Evolutionary conservation across 1,284 basidiomycete genomes (phyloP).

Genomic region (Apiotrichum sp.): DNA sequence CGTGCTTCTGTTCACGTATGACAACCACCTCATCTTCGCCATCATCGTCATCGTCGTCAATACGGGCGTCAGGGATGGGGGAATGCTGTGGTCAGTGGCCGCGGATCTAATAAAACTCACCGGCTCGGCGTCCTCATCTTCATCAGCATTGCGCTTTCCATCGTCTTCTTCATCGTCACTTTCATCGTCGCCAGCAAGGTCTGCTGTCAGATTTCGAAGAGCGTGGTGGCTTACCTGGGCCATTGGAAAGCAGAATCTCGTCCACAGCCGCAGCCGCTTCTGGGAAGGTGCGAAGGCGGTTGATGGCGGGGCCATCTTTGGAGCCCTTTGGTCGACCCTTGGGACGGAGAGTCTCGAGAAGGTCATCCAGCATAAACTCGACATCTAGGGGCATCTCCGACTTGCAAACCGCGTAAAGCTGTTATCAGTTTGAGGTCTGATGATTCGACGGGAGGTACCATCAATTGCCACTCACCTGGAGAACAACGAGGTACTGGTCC

Average conservation of each 20-base stretch:
- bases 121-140: constrained; percentile 69
- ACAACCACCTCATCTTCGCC: constrained; percentile 58
- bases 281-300: constrained; percentile 64
- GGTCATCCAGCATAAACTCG: constrained; percentile 93
- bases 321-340: constrained; percentile 50
- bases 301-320: constrained; percentile 19
- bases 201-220: not conserved
- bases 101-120: not conserved
- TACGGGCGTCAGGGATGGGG: not conserved
- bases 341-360: constrained; percentile 79
- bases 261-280: constrained; percentile 84
- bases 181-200: constrained; percentile 9
- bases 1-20: constrained; percentile 47
- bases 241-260: constrained; percentile 65
- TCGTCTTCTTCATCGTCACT: constrained; percentile 16
- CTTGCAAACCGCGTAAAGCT: constrained; percentile 87
- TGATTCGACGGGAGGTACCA: no score
- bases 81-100: not conserved
- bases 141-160: constrained; percentile 58
- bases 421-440: constrained; percentile 31
- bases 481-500: constrained; percentile 85
- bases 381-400: constrained; percentile 87
- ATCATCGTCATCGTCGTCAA: constrained; percentile 47
- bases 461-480: constrained; percentile 39
- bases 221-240: constrained; percentile 50